Evolutionary conservation across 768 basidiomycete genomes (phyloP), one percentile per base, ranked within the genome.

Genomic region (Imleria badia): DNA sequence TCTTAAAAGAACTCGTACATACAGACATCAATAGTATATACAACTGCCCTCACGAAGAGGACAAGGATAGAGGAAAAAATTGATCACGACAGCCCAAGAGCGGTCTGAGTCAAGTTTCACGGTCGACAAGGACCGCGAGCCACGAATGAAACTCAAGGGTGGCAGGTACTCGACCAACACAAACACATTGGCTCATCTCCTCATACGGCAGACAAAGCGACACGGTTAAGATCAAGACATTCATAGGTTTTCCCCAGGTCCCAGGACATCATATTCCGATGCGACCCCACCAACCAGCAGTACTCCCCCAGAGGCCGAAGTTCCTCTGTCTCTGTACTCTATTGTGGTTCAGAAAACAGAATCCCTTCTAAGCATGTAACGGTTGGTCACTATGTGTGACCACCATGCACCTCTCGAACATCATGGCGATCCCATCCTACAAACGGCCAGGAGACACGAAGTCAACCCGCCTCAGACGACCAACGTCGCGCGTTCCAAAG

Each of bases 81-180:
- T 34, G 13, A 22, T 15, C 51, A 55, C n/a, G 44, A 53, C 57
- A 61, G 56, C 35, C 45, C 51, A 41, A 67, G 66, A 65, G 46
- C 62, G 65, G 52, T 58, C 65, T 56, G 60, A 60, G 52, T 65
- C 63, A 42, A 63, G 61, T 66, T 56, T 40, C 43, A 17, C 53
- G 29, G 50, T 45, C 57, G 11, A 54, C 47, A 5, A 55, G 29
- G 43, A 53, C 54, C 48, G 20, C 53, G 58, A 52, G 60, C 65
- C 52, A 60, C 69, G 49, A 68, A 64, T 60, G 51, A 51, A 55
- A 64, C 58, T 60, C 23, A 65, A 63, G 59, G 54, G 45, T 53
- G 54, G 19, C 14, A n/a, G 20, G 15, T 45, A 5, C 31, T 31
- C 31, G 6, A 48, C 33, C 46, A 38, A 38, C 13, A 35, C 40